Conservation (phyloP, 2,329 filamentous ascomycete genomes). For the Diplodia scrobiculata region DNA sequence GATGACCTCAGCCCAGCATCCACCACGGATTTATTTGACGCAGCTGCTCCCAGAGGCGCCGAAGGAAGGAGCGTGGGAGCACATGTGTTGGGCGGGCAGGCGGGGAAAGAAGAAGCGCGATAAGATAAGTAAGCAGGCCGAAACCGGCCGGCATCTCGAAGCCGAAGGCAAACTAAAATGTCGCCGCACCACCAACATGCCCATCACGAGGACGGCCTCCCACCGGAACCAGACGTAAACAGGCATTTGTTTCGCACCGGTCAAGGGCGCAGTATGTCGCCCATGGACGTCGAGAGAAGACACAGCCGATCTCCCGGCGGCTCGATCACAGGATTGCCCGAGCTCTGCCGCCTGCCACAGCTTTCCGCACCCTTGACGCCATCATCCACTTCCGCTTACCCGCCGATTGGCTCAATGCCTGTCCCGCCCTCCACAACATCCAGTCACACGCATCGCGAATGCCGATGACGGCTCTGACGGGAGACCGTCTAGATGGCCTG, state of each 20-base stretch:
- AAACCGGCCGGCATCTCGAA: not conserved
- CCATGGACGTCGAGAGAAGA: not conserved
- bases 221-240: not conserved
- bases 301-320: slow-evolving; percentile 18
- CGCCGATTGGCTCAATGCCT: slow-evolving; percentile 9
- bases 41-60: not conserved
- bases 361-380: not conserved
- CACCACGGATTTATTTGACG: not conserved
- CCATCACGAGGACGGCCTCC: not conserved
- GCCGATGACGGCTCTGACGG: slow-evolving; percentile 12
- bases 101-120: not conserved
- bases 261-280: not conserved
- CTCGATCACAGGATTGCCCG: slow-evolving; percentile 7
- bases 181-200: not conserved
- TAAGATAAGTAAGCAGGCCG: slow-evolving; percentile 6
- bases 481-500: not conserved
- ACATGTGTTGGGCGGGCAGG: not conserved
- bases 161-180: not conserved
- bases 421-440: not conserved
- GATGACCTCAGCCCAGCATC: not conserved
- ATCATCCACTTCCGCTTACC: not conserved
- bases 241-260: not conserved
- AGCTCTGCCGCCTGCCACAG: slow-evolving; percentile 2
- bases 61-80: not conserved
- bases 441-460: slow-evolving; percentile 10